Evolutionary conservation across 176 grass and related monocot species (phyloP).

Genomic region (Avena atlantica): DNA sequence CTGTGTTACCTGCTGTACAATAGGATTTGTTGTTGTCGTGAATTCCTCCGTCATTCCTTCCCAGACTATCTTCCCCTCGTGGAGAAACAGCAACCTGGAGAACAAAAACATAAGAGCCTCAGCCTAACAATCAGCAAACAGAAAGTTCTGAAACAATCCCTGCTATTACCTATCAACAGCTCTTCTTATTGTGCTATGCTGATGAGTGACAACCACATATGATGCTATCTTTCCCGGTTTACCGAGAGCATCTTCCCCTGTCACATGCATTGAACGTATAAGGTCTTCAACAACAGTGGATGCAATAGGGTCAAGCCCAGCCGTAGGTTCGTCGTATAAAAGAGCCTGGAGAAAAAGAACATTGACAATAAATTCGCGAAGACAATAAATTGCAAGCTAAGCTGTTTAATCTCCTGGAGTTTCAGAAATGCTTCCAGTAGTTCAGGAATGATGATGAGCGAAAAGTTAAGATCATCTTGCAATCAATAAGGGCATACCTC

Average conservation of each 20-base stretch:
- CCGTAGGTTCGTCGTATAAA: slow-evolving; percentile 96
- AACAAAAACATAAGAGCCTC: slow-evolving; percentile 11
- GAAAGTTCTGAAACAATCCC: background rate
- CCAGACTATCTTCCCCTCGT: slow-evolving; percentile 87
- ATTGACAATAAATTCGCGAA: slow-evolving; percentile 6
- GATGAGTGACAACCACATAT: slow-evolving; percentile 93
- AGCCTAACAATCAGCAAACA: background rate
- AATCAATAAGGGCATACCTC: slow-evolving; percentile 64
- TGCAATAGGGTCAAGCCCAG: slow-evolving; percentile 95
- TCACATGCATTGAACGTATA: slow-evolving; percentile 84
- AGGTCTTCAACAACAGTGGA: slow-evolving; percentile 98
- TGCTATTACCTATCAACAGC: slow-evolving; percentile 84
- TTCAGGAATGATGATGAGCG: slow-evolving; percentile 13
- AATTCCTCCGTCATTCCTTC: slow-evolving; percentile 98
- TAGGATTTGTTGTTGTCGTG: slow-evolving; percentile 74
- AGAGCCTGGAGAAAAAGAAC: slow-evolving; percentile 61
- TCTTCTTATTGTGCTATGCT: slow-evolving; percentile 96
- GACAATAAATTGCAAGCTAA: slow-evolving; percentile 13
- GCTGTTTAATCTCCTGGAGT: background rate
- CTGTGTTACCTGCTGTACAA: slow-evolving; percentile 78
- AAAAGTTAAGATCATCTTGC: slow-evolving; percentile 24
- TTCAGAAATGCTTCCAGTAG: slow-evolving; percentile 16
- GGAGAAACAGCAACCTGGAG: slow-evolving; percentile 91
- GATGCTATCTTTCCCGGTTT: slow-evolving; percentile 89
- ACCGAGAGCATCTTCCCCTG: slow-evolving; percentile 62